phyloP scores from a whole-genome alignment of 352 stramenopile species.

The Globisporangium takayamanum region DNA sequence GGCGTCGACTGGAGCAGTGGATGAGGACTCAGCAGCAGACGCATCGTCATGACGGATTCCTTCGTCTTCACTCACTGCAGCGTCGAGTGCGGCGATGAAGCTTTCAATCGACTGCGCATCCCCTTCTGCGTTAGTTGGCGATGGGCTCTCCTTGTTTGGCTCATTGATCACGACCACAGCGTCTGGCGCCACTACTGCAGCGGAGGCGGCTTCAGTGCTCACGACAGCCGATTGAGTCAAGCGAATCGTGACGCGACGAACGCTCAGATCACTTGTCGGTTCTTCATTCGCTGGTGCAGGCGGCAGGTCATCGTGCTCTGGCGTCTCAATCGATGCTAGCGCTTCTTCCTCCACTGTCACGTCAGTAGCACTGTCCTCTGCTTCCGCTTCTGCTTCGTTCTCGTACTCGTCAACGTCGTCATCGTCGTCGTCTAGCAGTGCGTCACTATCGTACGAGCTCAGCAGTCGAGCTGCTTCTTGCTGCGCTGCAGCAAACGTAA shows the following conservation, averaged over 20 bases:
- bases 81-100: neutral
- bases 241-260: no score
- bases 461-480: constrained; percentile 11
- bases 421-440: neutral
- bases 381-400: neutral
- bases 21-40: neutral
- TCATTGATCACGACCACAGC: no score
- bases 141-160: no score
- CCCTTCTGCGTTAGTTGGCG: no score
- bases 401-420: neutral
- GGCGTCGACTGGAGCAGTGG: neutral
- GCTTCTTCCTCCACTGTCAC: neutral
- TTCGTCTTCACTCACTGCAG: neutral
- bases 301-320: neutral
- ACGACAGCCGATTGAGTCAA: no score
- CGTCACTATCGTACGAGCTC: neutral
- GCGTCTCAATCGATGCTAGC: neutral
- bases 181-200: no score
- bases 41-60: neutral
- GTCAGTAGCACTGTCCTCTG: neutral
- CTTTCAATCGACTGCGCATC: no score
- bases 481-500: constrained; percentile 10
- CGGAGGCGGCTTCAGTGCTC: no score
- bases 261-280: no score
- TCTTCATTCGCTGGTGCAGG: no score